Evolutionary conservation across 352 stramenopile genomes (phyloP).

Genomic region (Phytophthora fragariaefolia): DNA sequence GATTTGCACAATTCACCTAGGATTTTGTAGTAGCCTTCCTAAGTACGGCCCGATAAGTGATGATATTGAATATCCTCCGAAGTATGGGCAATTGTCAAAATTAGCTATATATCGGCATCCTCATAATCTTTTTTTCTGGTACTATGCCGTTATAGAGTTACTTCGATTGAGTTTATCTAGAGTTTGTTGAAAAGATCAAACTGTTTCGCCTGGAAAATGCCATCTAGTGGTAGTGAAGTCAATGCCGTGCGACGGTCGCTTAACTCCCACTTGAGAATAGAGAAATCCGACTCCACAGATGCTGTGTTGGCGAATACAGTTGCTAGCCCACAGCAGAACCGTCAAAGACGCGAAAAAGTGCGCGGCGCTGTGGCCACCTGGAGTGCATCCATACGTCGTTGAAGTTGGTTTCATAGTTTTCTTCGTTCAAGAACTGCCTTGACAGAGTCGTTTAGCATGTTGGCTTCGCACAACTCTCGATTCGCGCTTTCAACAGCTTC

Average conservation of each 20-base stretch:
- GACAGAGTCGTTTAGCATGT: not conserved
- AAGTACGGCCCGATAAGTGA: no score
- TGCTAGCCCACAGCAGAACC: slow-evolving; percentile 12
- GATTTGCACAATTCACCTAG: no score
- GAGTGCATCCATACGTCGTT: not conserved
- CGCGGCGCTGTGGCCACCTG: not conserved
- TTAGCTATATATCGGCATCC: no score
- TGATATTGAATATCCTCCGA: no score
- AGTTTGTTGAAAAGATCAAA: slow-evolving; percentile 7
- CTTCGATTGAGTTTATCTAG: no score
- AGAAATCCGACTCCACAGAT: slow-evolving; percentile 12
- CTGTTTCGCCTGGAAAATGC: slow-evolving; percentile 16
- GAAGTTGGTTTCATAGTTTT: slow-evolving; percentile 7
- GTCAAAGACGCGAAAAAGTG: slow-evolving; percentile 1
- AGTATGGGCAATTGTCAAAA: no score
- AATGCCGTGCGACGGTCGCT: not conserved
- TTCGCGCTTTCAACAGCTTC: slow-evolving; percentile 3
- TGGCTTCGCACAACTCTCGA: slow-evolving; percentile 1
- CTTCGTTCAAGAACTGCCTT: not conserved
- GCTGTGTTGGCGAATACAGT: slow-evolving; percentile 5
- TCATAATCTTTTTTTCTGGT: no score
- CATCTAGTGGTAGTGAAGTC: slow-evolving; percentile 4
- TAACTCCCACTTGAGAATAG: slow-evolving; percentile 10
- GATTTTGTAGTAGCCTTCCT: no score
- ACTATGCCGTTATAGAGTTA: no score